Conservation (phyloP, 495 filamentous ascomycete species). For the Poronia punctata region DNA sequence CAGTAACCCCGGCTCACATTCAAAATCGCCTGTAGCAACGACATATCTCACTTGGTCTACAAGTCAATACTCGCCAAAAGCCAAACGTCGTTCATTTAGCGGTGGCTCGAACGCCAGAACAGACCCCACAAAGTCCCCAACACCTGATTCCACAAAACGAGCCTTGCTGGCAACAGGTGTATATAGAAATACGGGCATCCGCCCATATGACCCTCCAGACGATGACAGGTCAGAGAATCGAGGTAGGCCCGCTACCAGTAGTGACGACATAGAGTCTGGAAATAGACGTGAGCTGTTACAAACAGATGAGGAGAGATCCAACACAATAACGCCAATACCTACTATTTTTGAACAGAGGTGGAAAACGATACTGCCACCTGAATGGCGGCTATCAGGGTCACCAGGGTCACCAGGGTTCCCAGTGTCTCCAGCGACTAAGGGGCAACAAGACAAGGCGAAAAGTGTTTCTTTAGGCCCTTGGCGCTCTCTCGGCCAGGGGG, state of each 20-base stretch:
- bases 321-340: neutral
- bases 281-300: too few species aligned
- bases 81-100: neutral
- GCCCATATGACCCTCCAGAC: slow-evolving; percentile 6
- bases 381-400: neutral
- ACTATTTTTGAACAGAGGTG: slow-evolving; percentile 1
- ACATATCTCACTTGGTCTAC: slow-evolving; percentile 28
- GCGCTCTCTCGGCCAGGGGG: too few species aligned
- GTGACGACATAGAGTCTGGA: too few species aligned
- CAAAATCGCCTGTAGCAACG: slow-evolving; percentile 12
- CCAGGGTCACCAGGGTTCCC: neutral
- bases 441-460: too few species aligned
- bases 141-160: slow-evolving; percentile 13
- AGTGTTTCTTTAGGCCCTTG: too few species aligned
- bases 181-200: slow-evolving; percentile 16
- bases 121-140: slow-evolving; percentile 10
- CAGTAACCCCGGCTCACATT: neutral
- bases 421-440: too few species aligned
- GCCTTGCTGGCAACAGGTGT: slow-evolving; percentile 19
- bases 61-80: slow-evolving; percentile 12
- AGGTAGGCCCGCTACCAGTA: too few species aligned
- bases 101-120: neutral
- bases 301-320: too few species aligned
- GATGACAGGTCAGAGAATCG: too few species aligned
- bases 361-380: slow-evolving; percentile 8